Percentiles rank a stretch among this genome's conserved stretches.
These are phyloP conservation scores for Ilyonectria mors-panacis DNA, from an alignment of 2,329 filamentous ascomycete species.

Conservation along the genomic window DNA sequence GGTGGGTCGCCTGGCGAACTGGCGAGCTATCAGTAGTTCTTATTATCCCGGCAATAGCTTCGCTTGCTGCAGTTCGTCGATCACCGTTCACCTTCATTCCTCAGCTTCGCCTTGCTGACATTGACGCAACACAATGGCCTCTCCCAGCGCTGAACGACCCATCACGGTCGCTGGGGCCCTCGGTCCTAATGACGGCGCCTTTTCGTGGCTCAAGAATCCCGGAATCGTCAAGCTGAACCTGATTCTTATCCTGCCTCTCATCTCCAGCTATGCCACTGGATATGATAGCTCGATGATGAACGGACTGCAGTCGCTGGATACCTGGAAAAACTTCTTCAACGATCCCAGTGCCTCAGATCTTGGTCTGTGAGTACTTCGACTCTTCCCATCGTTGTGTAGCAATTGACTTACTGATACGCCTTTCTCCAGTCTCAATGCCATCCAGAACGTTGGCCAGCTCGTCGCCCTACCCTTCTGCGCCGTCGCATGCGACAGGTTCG, in stretches of 20 bases:
- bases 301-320: conserved; percentile 13
- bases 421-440: conserved; percentile 31
- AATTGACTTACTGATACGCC: not conserved
- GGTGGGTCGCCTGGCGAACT: not conserved
- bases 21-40: not conserved
- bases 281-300: conserved; percentile 40
- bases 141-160: conserved; percentile 7
- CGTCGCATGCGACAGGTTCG: conserved; percentile 34
- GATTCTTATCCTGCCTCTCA: conserved; percentile 17
- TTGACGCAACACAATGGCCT: not conserved
- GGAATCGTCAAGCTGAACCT: conserved; percentile 23
- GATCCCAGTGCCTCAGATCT: conserved; percentile 12
- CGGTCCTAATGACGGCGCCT: not conserved
- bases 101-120: not conserved
- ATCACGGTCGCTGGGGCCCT: conserved; percentile 7
- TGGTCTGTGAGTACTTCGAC: conserved; percentile 3
- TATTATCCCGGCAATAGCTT: not conserved
- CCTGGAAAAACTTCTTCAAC: conserved; percentile 10
- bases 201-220: conserved; percentile 16
- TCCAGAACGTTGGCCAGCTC: conserved; percentile 38
- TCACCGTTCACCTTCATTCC: not conserved
- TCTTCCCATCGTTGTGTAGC: accelerated
- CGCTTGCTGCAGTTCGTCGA: not conserved
- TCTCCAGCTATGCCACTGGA: conserved; percentile 31
- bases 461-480: conserved; percentile 35